A percentile compares a stretch with the other conserved stretches of the same genome.
Evolutionary conservation across 306 rosid species (phyloP).

Genomic region (Canavalia gladiata): DNA sequence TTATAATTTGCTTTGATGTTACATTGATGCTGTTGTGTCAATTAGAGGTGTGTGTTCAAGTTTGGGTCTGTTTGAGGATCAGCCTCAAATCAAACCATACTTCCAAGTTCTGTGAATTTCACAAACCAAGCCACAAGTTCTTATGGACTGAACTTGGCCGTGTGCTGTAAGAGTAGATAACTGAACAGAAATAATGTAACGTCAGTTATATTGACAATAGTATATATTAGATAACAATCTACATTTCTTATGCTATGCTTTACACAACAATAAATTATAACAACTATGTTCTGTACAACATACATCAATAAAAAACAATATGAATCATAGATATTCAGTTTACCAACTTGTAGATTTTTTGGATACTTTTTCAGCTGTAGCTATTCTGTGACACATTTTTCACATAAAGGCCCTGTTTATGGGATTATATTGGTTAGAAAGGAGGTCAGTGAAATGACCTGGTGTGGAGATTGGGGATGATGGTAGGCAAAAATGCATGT

Average conservation of each 20-base stretch:
- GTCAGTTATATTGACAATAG: not conserved
- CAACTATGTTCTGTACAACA: not conserved
- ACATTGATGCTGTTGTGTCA: slow-evolving; percentile 23
- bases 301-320: not conserved
- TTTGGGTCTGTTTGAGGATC: slow-evolving; percentile 28
- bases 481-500: slow-evolving; percentile 6
- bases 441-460: not conserved
- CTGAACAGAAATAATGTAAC: not conserved
- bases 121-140: slow-evolving; percentile 18
- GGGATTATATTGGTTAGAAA: slow-evolving; percentile 1
- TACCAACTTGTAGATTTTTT: not conserved
- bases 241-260: not conserved
- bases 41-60: not conserved
- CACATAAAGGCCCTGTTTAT: slow-evolving; percentile 18
- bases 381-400: not conserved
- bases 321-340: slow-evolving; percentile 13
- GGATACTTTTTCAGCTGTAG: not conserved
- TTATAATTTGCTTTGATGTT: slow-evolving; percentile 21
- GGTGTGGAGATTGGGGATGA: not conserved
- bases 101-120: slow-evolving; percentile 2
- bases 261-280: not conserved
- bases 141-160: not conserved
- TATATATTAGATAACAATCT: not conserved
- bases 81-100: slow-evolving; percentile 27
- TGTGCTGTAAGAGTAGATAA: not conserved